Evolutionary conservation across 345 rosid species (phyloP), one percentile per base, ranked within the genome.

Genomic region (Aurinia saxatilis): DNA sequence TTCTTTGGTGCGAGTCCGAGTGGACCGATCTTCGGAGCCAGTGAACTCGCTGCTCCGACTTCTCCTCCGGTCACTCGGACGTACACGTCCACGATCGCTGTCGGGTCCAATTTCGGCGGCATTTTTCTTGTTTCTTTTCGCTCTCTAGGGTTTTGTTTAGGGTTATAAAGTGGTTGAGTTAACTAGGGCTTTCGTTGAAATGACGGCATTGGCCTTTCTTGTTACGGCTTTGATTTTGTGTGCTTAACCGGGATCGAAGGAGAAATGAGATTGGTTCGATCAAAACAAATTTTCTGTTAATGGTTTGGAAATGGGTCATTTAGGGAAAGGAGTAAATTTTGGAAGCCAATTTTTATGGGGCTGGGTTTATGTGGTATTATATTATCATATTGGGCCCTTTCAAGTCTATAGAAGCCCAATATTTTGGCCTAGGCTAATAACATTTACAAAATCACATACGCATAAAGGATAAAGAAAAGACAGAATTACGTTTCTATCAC

Each of bases 1-100:
- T 84, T 84, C 78, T 82, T 84, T 0, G 90, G 90, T n/a, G 90
- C 83, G 38, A 84, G 87, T 73, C 90, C 91, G 4, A 85, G 81
- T 1, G 88, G 91, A 23, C 91, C 88, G 46, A 85, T 82, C 71
- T 85, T 85, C 0, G 88, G 91, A 0, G 88, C 91, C 50, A 82
- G 80, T 7, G 84, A 82, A 53, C 82, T 80, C 17, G 84, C 84
- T 4, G 84, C 87, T 8, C 87, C 87, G 4, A 82, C 87, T 61
- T 82, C 87, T 5, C 84, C 87, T 49, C 88, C 88, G 65, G 88
- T 83, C 38, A 81, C 85, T 13, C 88, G 83, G 36, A 83, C 85
- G 73, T 60, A 83, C 7, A 83, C 88, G 49, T 83, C 88, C 23
- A 83, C 84, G 35, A 81, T 84, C 62, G 81, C 84, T n/a, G 72